Percentiles rank a stretch among this genome's conserved stretches.
Evolutionary conservation across 345 rosid species (phyloP).

Genomic region (Physaria fendleri): DNA sequence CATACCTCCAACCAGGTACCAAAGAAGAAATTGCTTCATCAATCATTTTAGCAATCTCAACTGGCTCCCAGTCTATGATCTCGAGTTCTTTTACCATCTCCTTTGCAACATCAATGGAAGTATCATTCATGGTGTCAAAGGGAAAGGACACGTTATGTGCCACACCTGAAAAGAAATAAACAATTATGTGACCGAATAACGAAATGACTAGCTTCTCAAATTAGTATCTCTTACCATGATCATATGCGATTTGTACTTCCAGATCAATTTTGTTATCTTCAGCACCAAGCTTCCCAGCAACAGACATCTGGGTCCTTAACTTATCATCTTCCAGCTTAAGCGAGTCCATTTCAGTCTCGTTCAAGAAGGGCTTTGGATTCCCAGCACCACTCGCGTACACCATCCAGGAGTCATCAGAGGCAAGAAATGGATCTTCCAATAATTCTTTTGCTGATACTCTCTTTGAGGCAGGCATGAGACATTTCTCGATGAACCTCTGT

Average conservation of each 20-base stretch:
- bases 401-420: slow-evolving; percentile 38
- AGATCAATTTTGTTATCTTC: slow-evolving; percentile 66
- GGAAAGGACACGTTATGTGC: slow-evolving; percentile 50
- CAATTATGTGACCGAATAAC: background rate
- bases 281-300: slow-evolving; percentile 58
- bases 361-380: slow-evolving; percentile 50
- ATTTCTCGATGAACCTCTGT: slow-evolving; percentile 55
- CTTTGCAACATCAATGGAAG: slow-evolving; percentile 60
- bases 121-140: slow-evolving; percentile 56
- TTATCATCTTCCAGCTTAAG: slow-evolving; percentile 43
- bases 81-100: slow-evolving; percentile 85
- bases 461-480: slow-evolving; percentile 55
- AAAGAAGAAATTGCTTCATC: slow-evolving; percentile 55
- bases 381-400: slow-evolving; percentile 17
- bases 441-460: slow-evolving; percentile 62
- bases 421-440: slow-evolving; percentile 56
- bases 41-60: slow-evolving; percentile 66
- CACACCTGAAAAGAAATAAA: slow-evolving; percentile 38
- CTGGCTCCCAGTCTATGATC: slow-evolving; percentile 62
- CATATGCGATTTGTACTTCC: slow-evolving; percentile 50
- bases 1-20: slow-evolving; percentile 43
- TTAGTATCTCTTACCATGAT: slow-evolving; percentile 35
- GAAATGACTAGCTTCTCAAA: background rate
- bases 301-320: slow-evolving; percentile 47
- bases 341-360: slow-evolving; percentile 43